Evolutionary conservation across 176 grass and related monocot species (phyloP).

Genomic region (Calamus simplicifolius): DNA sequence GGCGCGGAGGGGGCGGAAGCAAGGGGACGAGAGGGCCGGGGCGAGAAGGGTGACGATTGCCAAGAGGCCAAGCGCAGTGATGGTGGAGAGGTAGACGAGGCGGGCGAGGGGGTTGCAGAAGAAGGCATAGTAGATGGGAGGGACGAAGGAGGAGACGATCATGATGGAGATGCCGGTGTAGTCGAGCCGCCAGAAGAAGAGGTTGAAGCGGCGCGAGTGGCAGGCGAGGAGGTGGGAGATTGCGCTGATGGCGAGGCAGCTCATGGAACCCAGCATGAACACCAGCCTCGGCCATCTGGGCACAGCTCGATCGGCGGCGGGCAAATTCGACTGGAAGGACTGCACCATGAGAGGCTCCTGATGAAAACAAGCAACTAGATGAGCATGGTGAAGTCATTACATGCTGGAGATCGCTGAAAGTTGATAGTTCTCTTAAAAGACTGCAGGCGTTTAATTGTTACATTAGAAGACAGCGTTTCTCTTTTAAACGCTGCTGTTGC

Average conservation of each 20-base stretch:
- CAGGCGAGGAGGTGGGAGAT: slow-evolving; percentile 16
- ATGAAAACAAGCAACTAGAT: neutral
- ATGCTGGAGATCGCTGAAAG: no score
- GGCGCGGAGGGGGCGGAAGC: slow-evolving; percentile 61
- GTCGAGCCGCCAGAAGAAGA: slow-evolving; percentile 17
- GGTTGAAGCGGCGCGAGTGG: slow-evolving; percentile 16
- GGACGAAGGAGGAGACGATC: slow-evolving; percentile 19
- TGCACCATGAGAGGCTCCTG: neutral
- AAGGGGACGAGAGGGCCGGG: slow-evolving; percentile 9
- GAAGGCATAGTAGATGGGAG: slow-evolving; percentile 17
- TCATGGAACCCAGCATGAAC: slow-evolving; percentile 14
- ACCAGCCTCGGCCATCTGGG: slow-evolving; percentile 16
- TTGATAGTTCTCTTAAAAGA: no score
- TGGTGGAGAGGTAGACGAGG: slow-evolving; percentile 7
- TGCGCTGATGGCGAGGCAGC: slow-evolving; percentile 13
- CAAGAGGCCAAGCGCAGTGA: slow-evolving; percentile 5
- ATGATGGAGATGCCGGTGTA: slow-evolving; percentile 18
- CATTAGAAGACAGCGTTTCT: no score
- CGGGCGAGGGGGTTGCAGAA: slow-evolving; percentile 1
- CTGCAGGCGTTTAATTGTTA: no score
- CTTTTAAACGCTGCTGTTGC: no score
- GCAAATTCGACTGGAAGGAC: neutral
- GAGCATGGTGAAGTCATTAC: neutral
- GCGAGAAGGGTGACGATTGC: slow-evolving; percentile 11
- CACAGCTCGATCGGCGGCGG: neutral